These are phyloP conservation scores for Spizellomyces sp. DNA, from an alignment of 192 early-diverging fungal genomes.

Conservation along the genomic window DNA sequence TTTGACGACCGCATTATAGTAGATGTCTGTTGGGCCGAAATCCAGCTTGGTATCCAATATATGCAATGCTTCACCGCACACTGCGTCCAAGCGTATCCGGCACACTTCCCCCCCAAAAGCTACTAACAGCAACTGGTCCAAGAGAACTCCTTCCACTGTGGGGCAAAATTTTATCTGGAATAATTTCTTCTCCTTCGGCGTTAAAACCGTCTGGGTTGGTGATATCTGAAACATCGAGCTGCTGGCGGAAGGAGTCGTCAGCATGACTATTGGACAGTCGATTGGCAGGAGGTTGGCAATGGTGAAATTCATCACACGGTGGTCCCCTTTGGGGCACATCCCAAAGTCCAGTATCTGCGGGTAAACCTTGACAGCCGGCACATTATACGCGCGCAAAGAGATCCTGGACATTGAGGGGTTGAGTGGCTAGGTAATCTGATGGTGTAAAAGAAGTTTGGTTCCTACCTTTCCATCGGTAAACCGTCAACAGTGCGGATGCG, in stretches of 20 bases:
- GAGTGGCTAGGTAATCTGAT: background rate
- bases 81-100: constrained; percentile 23
- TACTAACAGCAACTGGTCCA: constrained; percentile 42
- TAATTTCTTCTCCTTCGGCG: constrained; percentile 45
- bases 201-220: constrained; percentile 41
- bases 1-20: constrained; percentile 40
- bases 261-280: constrained; percentile 47
- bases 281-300: constrained; percentile 46
- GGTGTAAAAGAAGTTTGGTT: background rate
- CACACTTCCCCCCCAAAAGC: constrained; percentile 49
- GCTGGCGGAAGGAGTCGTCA: constrained; percentile 27
- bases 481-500: constrained; percentile 42
- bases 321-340: constrained; percentile 45
- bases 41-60: constrained; percentile 50
- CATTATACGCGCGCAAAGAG: constrained; percentile 46
- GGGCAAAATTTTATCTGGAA: constrained; percentile 47
- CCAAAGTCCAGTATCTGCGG: constrained; percentile 48
- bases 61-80: constrained; percentile 34
- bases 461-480: constrained; percentile 54
- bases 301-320: constrained; percentile 31
- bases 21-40: constrained; percentile 60
- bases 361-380: constrained; percentile 45
- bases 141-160: constrained; percentile 20
- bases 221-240: constrained; percentile 37
- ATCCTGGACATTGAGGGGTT: constrained; percentile 34